Conservation (phyloP, 2,329 filamentous ascomycete species). For the Claviceps maximensis region DNA sequence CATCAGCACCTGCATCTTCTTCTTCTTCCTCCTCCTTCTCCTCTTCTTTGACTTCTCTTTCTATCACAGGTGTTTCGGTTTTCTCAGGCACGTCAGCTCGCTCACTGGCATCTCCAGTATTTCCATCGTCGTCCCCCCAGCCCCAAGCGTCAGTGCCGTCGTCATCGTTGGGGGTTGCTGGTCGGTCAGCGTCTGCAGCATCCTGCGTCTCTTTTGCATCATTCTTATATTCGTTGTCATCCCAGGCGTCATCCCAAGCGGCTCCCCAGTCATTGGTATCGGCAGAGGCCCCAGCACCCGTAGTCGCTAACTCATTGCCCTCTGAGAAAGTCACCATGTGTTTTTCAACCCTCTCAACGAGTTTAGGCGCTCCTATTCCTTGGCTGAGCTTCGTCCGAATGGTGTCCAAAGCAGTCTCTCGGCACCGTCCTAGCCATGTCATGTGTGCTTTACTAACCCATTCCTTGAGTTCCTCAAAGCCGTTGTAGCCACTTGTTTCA, state of each 20-base stretch:
- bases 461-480: constrained; percentile 49
- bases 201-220: constrained; percentile 11
- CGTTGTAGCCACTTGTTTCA: constrained; percentile 47
- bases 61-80: constrained; percentile 1
- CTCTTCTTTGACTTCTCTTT: background rate
- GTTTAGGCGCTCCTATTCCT: constrained; percentile 52
- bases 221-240: constrained; percentile 45
- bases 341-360: constrained; percentile 75
- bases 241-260: constrained; percentile 75
- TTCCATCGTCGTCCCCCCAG: constrained; percentile 54
- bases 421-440: constrained; percentile 75
- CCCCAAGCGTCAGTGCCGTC: constrained; percentile 61
- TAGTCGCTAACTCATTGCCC: constrained; percentile 50
- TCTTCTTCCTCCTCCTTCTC: constrained; percentile 14
- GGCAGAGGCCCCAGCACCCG: constrained; percentile 30
- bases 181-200: constrained; percentile 8
- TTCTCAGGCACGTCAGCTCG: constrained; percentile 3
- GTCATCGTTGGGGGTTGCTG: constrained; percentile 17
- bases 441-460: constrained; percentile 73
- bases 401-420: constrained; percentile 63
- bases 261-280: constrained; percentile 53
- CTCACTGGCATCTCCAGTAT: constrained; percentile 12
- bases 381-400: constrained; percentile 55
- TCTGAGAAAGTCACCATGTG: constrained; percentile 58
- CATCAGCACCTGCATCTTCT: constrained; percentile 44